A percentile compares a stretch with the other conserved stretches of the same genome.
These are phyloP conservation scores for Discostella pseudostelligera DNA, from an alignment of 108 stramenopile genomes.

Conservation along the genomic window DNA sequence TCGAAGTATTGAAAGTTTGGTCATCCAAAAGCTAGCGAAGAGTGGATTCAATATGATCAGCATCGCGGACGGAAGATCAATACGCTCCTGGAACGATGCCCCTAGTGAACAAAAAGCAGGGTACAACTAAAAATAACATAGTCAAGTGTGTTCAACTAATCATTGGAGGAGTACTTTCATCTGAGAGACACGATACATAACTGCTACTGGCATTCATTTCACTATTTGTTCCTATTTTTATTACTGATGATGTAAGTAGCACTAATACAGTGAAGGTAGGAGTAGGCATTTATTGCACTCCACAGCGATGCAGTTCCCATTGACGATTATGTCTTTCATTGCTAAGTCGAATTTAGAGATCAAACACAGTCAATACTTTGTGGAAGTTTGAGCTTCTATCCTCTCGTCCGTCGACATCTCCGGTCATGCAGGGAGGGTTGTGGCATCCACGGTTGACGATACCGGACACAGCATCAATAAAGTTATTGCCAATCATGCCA, in stretches of 20 bases:
- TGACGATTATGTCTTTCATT: too few relatives aligned
- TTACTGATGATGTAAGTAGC: too few relatives aligned
- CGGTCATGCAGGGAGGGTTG: conserved; percentile 18
- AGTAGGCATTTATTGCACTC: too few relatives aligned
- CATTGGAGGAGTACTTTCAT: too few relatives aligned
- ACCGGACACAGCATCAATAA: conserved; percentile 19
- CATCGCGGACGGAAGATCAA: conserved; percentile 58
- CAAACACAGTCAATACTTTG: conserved; percentile 9
- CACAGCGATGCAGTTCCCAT: too few relatives aligned
- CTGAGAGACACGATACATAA: too few relatives aligned
- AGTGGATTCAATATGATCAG: conserved; percentile 63
- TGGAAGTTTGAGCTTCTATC: conserved; percentile 3
- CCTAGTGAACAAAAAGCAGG: too few relatives aligned
- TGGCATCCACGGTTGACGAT: conserved; percentile 27
- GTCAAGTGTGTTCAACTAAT: too few relatives aligned
- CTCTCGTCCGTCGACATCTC: conserved; percentile 13
- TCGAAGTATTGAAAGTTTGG: conserved; percentile 61
- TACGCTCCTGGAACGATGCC: conserved; percentile 5
- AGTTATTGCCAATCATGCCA: conserved; percentile 4
- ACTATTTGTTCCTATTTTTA: too few relatives aligned
- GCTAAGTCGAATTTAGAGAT: background rate
- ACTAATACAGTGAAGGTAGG: too few relatives aligned
- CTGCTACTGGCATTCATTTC: too few relatives aligned
- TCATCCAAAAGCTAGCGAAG: conserved; percentile 66
- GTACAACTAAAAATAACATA: too few relatives aligned